A percentile compares a stretch with the other conserved stretches of the same genome.
These are phyloP conservation scores for Clathrus columnatus DNA, from an alignment of 768 basidiomycete genomes.

Conservation along the genomic window DNA sequence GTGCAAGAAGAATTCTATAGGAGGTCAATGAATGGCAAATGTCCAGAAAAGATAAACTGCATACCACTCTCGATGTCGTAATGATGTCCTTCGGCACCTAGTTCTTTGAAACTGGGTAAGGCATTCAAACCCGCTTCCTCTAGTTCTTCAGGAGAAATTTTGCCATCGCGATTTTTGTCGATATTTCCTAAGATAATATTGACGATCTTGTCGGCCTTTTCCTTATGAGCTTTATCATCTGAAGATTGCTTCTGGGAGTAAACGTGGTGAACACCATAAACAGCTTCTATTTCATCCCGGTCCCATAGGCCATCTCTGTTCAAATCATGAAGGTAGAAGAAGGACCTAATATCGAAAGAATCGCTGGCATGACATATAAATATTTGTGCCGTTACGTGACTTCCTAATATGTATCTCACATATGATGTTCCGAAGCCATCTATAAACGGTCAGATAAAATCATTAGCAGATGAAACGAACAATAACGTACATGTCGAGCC, in stretches of 20 bases:
- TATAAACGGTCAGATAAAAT: constrained; percentile 21
- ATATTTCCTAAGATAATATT: constrained; percentile 56
- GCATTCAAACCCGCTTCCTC: constrained; percentile 61
- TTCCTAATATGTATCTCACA: constrained; percentile 34
- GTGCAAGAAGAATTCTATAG: constrained; percentile 84
- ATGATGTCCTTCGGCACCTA: constrained; percentile 89
- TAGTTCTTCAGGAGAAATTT: constrained; percentile 62
- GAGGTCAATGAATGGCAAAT: not conserved
- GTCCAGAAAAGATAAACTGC: constrained; percentile 20
- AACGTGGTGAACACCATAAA: constrained; percentile 93
- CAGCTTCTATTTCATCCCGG: constrained; percentile 82
- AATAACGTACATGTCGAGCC: constrained; percentile 71
- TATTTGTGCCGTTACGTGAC: not conserved
- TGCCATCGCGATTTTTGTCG: constrained; percentile 70
- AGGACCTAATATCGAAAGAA: constrained; percentile 74
- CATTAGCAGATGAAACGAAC: not conserved
- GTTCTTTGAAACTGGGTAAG: constrained; percentile 71
- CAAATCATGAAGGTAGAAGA: constrained; percentile 94
- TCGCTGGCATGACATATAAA: constrained; percentile 40
- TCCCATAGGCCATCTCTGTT: constrained; percentile 81
- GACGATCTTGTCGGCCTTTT: constrained; percentile 75
- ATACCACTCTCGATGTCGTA: constrained; percentile 85
- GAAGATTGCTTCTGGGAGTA: constrained; percentile 78
- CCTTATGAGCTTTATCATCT: constrained; percentile 71
- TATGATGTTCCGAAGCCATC: constrained; percentile 89